Conservation (phyloP, 2,329 filamentous ascomycete species). For the Anisogramma anomala region DNA sequence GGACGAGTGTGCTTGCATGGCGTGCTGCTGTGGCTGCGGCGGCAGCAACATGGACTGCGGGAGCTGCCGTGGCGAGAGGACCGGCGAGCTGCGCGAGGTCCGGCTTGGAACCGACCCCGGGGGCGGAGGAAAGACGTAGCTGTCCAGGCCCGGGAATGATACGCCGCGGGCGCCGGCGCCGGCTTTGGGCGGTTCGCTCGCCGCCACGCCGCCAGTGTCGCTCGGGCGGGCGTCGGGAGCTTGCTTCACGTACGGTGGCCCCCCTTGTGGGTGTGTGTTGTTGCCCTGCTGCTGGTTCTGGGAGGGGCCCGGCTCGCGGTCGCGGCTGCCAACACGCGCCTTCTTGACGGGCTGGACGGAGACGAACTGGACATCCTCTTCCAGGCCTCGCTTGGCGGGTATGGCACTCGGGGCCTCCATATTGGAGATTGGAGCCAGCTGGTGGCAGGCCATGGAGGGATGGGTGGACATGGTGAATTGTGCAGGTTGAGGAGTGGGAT, state of each 20-base stretch:
- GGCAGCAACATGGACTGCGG: constrained; percentile 1
- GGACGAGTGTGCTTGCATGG: neutral
- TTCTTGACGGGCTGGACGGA: constrained; percentile 16
- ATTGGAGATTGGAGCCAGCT: neutral
- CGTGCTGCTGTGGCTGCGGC: neutral
- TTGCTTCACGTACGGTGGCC: neutral
- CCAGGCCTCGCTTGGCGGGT: constrained; percentile 12
- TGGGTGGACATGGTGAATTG: neutral
- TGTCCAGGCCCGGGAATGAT: constrained; percentile 12
- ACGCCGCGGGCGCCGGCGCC: no score
- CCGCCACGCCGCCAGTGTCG: neutral
- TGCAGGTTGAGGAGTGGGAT: neutral
- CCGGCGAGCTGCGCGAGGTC: constrained; percentile 10
- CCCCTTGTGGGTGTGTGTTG: neutral
- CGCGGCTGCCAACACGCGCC: constrained; percentile 6
- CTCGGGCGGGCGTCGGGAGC: neutral
- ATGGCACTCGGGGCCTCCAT: neutral
- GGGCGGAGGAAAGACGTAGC: constrained; percentile 13
- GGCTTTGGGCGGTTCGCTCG: no score
- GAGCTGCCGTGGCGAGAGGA: constrained; percentile 15
- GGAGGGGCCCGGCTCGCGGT: constrained; percentile 2
- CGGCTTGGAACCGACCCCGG: neutral
- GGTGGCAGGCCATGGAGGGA: neutral
- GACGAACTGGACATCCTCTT: constrained; percentile 16
- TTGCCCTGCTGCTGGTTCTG: neutral